These are phyloP conservation scores for Pholiota conissans DNA, from an alignment of 768 basidiomycete genomes.

Conservation along the genomic window DNA sequence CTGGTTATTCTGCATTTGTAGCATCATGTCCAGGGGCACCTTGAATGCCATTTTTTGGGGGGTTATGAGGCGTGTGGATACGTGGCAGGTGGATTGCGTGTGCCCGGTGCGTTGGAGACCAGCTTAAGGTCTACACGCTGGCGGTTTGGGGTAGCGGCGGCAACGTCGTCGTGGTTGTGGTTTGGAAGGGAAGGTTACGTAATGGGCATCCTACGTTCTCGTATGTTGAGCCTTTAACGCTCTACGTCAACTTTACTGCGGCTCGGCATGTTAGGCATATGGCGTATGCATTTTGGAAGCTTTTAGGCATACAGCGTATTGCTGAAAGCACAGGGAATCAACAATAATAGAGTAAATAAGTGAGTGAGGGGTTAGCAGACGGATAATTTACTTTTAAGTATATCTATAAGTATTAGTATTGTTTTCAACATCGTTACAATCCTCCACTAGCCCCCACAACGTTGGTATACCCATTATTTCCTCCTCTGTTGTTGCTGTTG, in stretches of 20 bases:
- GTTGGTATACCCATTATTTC: background rate
- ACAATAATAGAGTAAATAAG: background rate
- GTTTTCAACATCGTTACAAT: background rate
- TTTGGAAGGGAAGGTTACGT: background rate
- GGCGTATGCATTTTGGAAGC: no score
- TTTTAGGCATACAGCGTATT: no score
- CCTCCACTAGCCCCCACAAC: background rate
- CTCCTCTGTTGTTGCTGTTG: background rate
- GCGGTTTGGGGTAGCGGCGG: background rate
- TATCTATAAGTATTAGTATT: background rate
- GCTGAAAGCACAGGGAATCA: background rate
- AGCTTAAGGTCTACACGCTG: conserved; percentile 22
- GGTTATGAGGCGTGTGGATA: background rate
- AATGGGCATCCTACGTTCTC: background rate
- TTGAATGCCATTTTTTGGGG: background rate
- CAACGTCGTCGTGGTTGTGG: background rate
- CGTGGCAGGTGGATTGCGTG: background rate
- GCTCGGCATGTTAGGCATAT: no score
- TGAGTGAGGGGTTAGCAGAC: background rate
- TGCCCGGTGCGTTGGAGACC: conserved; percentile 11
- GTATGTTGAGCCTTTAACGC: background rate
- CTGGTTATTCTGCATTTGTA: no score
- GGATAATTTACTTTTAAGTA: background rate
- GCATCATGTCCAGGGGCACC: background rate
- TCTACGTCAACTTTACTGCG: background rate